phyloP scores from a whole-genome alignment of 2,329 filamentous ascomycete species.

The Alternaria panax region DNA sequence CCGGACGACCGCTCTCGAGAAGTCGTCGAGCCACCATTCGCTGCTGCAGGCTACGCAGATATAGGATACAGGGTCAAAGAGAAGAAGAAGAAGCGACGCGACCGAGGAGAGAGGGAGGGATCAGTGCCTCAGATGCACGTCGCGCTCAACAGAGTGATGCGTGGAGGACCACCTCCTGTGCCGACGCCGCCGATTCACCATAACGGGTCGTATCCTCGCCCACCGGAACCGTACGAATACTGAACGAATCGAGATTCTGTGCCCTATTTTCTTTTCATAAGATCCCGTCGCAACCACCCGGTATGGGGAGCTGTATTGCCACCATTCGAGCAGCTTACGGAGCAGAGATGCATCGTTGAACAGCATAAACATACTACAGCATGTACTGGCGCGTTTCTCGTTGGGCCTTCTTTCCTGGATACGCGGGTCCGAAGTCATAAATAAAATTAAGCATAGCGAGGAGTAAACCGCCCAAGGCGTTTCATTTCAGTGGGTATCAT shows the following conservation, averaged over 20 bases:
- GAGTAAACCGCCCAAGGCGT: constrained; percentile 21
- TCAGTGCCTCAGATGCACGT: constrained; percentile 27
- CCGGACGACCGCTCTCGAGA: constrained; percentile 61
- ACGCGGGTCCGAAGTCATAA: not conserved
- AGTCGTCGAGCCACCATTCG: constrained; percentile 51
- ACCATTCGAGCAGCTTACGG: not conserved
- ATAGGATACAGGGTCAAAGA: constrained; percentile 44
- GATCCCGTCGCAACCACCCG: not conserved
- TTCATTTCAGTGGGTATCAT: not conserved
- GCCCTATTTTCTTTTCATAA: not conserved
- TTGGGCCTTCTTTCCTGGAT: not conserved
- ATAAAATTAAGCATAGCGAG: constrained; percentile 39
- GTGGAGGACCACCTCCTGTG: constrained; percentile 40
- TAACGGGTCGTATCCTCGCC: constrained; percentile 32
- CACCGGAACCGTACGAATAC: constrained; percentile 34
- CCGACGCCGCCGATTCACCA: constrained; percentile 46
- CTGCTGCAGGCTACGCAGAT: constrained; percentile 48
- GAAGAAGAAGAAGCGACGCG: constrained; percentile 45
- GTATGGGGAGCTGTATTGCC: not conserved
- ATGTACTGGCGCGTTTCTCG: constrained; percentile 14
- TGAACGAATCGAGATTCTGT: constrained; percentile 4
- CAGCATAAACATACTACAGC: not conserved
- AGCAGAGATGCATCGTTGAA: not conserved
- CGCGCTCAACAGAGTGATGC: constrained; percentile 33
- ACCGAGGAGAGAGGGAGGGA: constrained; percentile 30